A percentile compares a stretch with the other conserved stretches of the same genome.
Conservation (phyloP, 805 yeast species). For the Kuraishia hungarica region DNA sequence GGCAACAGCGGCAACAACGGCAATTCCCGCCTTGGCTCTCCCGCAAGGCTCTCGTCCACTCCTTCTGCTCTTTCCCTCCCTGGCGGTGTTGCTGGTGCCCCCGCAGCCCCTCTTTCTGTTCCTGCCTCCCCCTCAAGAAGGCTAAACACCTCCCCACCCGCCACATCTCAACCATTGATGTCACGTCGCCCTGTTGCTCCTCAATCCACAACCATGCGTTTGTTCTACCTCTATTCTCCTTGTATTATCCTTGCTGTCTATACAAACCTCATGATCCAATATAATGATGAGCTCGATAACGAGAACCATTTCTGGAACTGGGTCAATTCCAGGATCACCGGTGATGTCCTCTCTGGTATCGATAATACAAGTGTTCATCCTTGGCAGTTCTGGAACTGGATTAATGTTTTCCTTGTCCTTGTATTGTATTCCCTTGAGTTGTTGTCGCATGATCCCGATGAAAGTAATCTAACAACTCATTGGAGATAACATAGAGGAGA, state of each 20-base stretch:
- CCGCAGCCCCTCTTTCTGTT: no score
- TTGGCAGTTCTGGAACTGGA: slow-evolving; percentile 98
- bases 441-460: slow-evolving; percentile 27
- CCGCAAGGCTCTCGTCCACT: neutral
- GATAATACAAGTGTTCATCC: slow-evolving; percentile 38
- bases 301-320: slow-evolving; percentile 31
- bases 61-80: neutral
- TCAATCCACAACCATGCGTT: slow-evolving; percentile 29
- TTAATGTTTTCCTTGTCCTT: slow-evolving; percentile 75
- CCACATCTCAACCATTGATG: neutral
- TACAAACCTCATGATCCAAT: slow-evolving; percentile 88
- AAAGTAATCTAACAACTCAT: slow-evolving; percentile 23
- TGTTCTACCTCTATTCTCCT: slow-evolving; percentile 85
- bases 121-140: no score
- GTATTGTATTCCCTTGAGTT: slow-evolving; percentile 77
- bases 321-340: slow-evolving; percentile 15
- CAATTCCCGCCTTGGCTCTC: neutral
- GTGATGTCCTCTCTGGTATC: slow-evolving; percentile 2
- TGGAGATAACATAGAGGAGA: no score
- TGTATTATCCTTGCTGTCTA: slow-evolving; percentile 92
- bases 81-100: no score
- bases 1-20: neutral
- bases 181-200: neutral
- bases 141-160: neutral
- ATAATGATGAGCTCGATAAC: slow-evolving; percentile 63